Evolutionary conservation across 495 filamentous ascomycete genomes (phyloP).

Genomic region (Talaromyces liani): DNA sequence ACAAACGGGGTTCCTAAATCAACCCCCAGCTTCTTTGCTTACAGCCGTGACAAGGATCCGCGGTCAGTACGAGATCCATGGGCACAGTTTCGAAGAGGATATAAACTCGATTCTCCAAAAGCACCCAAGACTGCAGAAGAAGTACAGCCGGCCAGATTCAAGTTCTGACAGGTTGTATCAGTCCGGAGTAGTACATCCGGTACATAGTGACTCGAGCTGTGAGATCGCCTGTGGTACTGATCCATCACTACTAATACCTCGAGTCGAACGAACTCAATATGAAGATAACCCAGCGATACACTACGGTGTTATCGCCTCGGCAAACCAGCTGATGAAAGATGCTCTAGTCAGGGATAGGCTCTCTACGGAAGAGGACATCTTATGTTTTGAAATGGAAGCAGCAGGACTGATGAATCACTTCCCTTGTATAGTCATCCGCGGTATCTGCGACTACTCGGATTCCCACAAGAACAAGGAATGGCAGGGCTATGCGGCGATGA

Average conservation of each 20-base stretch:
- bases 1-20: conserved; percentile 7
- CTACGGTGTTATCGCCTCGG: conserved; percentile 15
- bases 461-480: conserved; percentile 26
- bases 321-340: conserved; percentile 12
- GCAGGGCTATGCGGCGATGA: conserved; percentile 23
- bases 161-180: conserved; percentile 24
- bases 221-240: conserved; percentile 16
- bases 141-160: conserved; percentile 13
- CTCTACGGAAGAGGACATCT: conserved; percentile 19
- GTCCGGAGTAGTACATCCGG: conserved; percentile 14
- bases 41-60: conserved; percentile 10
- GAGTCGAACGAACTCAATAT: not conserved
- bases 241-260: not conserved
- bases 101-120: conserved; percentile 9
- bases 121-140: conserved; percentile 9
- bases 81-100: conserved; percentile 11
- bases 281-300: conserved; percentile 10
- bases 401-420: conserved; percentile 24
- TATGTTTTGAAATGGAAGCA: conserved; percentile 27
- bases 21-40: conserved; percentile 9
- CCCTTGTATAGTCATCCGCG: conserved; percentile 22
- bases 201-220: conserved; percentile 15
- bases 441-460: conserved; percentile 27
- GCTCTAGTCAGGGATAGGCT: conserved; percentile 14
- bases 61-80: conserved; percentile 9